These are phyloP conservation scores for Persicaria tinctoria DNA, from an alignment of 148 eudicot genomes.

Conservation along the genomic window DNA sequence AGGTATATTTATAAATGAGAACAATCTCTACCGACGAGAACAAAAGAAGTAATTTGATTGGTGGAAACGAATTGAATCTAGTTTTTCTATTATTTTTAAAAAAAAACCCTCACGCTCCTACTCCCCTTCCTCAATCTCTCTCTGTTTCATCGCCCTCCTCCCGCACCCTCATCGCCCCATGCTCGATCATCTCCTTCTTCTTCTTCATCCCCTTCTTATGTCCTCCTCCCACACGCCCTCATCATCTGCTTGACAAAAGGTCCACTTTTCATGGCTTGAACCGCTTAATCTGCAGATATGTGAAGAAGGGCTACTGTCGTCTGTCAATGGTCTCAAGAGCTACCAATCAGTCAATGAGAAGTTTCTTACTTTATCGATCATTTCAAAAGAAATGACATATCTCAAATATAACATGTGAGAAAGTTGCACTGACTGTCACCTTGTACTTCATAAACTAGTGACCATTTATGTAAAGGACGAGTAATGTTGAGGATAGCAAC, in stretches of 20 bases:
- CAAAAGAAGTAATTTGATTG: no score
- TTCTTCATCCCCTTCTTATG: no score
- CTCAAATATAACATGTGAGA: neutral
- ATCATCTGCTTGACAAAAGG: slow-evolving; percentile 89
- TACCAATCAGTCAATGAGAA: slow-evolving; percentile 23
- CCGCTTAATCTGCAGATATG: slow-evolving; percentile 88
- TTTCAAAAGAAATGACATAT: neutral
- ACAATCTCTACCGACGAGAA: no score
- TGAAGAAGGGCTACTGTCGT: slow-evolving; percentile 74
- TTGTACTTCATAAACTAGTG: slow-evolving; percentile 69
- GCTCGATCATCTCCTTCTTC: no score
- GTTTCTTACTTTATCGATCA: slow-evolving; percentile 8
- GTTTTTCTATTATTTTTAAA: no score
- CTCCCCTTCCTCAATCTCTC: no score
- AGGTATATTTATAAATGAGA: no score
- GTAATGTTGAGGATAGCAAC: slow-evolving; percentile 86
- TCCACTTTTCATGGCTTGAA: slow-evolving; percentile 67
- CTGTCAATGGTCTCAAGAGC: slow-evolving; percentile 62
- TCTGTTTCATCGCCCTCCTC: no score
- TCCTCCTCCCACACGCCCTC: no score
- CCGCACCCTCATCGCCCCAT: no score
- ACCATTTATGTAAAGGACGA: slow-evolving; percentile 88
- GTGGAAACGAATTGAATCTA: no score
- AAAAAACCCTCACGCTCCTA: no score
- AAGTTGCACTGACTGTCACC: slow-evolving; percentile 27